Evolutionary conservation across 495 filamentous ascomycete genomes (phyloP), one percentile per base, ranked within the genome.

Genomic region (Rhizodiscina lignyota): DNA sequence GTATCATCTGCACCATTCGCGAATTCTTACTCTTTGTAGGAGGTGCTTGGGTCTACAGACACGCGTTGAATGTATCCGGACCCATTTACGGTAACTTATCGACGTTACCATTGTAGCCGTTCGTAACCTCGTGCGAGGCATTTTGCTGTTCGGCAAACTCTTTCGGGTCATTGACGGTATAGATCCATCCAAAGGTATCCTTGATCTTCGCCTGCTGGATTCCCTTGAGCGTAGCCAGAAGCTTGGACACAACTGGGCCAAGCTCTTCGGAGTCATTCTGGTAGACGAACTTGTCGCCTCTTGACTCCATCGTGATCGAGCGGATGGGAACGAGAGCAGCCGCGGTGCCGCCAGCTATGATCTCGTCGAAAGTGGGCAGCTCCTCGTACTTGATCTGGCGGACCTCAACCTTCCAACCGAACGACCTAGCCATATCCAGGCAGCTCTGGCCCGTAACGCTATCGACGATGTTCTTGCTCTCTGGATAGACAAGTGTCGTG

Each of bases 321-420:
- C 74, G 74, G 50, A 97, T 83, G 1, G 89, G 89, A 6, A 94
- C 84, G 29, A 97, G 61, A 1, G 83, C 81, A 0, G 87, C 89
- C 3, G 89, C 89, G 1, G 89, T 97, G 0, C 89, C 89, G 1
- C 83, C 84, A 2, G 87, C 89, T 58, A 94, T 68, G 15, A 97
- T 74, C 54, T 97, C 89, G 30, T 63, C 63, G 58, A 96, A 94
- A 4, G 57, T 51, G 11, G 58, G 50, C 5, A 94, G 61, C 43
- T 97, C 87, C n/a, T 70, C 63, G 54, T 87, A 87, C 41, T 70
- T 68, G 51, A 92, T 78, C 61, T 76, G 33, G 24, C 11, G 34
- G 1, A 22, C 10, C 30, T 56, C 52, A 15, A 48, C 41, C 30
- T 42, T 44, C 53, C 53, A 56, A 13, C 53, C 53, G 23, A 54